These are phyloP conservation scores for Dictyostelium capitatum DNA, from an alignment of 78 protist species.

Conservation along the genomic window DNA sequence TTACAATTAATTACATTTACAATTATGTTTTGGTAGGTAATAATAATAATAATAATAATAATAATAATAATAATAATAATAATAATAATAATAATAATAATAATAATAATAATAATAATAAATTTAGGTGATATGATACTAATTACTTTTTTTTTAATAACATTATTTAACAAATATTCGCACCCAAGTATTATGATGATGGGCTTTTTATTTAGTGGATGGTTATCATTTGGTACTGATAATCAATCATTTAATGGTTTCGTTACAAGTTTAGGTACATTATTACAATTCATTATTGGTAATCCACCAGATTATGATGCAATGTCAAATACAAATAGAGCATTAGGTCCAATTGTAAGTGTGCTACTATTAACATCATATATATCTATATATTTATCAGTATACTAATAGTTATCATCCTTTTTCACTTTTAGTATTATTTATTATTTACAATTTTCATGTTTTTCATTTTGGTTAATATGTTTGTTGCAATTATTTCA, in stretches of 20 bases:
- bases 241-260: slow-evolving; percentile 43
- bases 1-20: slow-evolving; percentile 73
- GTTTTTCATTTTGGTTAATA: slow-evolving; percentile 68
- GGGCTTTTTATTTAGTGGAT: slow-evolving; percentile 57
- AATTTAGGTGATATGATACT: too few species aligned
- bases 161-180: too few species aligned
- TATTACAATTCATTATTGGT: slow-evolving; percentile 68
- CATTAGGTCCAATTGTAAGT: slow-evolving; percentile 78
- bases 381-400: not conserved
- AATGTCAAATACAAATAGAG: slow-evolving; percentile 73
- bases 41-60: too few species aligned
- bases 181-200: slow-evolving; percentile 64
- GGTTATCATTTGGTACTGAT: slow-evolving; percentile 72
- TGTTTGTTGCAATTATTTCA: slow-evolving; percentile 78
- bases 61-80: too few species aligned
- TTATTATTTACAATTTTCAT: slow-evolving; percentile 65
- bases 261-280: slow-evolving; percentile 45
- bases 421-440: not conserved
- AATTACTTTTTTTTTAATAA: too few species aligned
- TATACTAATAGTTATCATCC: not conserved
- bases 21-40: slow-evolving; percentile 68
- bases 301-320: slow-evolving; percentile 64
- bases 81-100: too few species aligned
- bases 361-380: not conserved
- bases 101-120: too few species aligned